Base-by-base conservation (phyloP, 2,329 filamentous ascomycete species). In the Colletotrichum aenigma region DNA sequence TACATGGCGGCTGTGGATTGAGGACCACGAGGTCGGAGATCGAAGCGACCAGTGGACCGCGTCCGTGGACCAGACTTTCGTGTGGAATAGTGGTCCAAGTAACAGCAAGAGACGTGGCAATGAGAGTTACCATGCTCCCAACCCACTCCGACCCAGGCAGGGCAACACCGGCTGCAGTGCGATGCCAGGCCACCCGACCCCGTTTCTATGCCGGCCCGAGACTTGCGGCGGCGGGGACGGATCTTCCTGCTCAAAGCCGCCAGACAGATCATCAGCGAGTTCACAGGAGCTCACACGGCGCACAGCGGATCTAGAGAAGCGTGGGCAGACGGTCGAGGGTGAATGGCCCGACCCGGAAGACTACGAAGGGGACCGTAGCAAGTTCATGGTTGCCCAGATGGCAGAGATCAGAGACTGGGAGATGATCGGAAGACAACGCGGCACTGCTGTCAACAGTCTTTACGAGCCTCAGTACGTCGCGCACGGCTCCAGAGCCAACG, bases 11-110 rank as follows among this genome's bases (percentile, higher is more conserved):
- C 34, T 74, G 10, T 74, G 66, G 66, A 43, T 74, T 16, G 71
- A 74, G 58, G 78, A 77, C 81, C 78, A 52, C 79, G 79, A 3
- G 83, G 84, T 82, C 70, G 78, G 74, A 83, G 83, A 70, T 18
- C 66, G 66, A 32, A 56, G 18, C 16, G 66, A 68, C 28, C 18
- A 58, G 28, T 68, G 66, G 66, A 18, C 24, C 13, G 15, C 66
- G 30, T 30, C 16, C 9, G n/a, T 10, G 36, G 24, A 21, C 28
- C 66, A 68, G 48, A 56, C 56, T 21, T 68, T 58, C 30, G 18
- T 43, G 38, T 43, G 38, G 38, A 43, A 43, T 0, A n/a, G 1
- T 43, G 38, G 1, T 43, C 2, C 38, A 43, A 43, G 38, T 43
- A 43, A 43, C 38, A 43, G 38, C 16, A 43, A 43, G 38, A 43